Evolutionary conservation across 345 rosid species (phyloP), one percentile per base, ranked within the genome.

Genomic region (Ceriops zippeliana): DNA sequence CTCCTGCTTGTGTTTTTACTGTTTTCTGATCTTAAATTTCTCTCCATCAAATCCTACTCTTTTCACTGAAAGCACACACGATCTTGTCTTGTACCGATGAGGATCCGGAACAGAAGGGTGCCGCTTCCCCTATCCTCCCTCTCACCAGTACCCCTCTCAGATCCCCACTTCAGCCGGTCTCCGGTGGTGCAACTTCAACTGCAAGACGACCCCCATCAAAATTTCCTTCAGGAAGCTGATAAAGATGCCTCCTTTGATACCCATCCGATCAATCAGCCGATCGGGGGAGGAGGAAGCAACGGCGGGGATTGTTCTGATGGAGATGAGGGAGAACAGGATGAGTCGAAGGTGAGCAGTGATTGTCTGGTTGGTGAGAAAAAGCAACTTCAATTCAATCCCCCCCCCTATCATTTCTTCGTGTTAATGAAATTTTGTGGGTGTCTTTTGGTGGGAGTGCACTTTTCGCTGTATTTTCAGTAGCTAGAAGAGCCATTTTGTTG

Each of bases 81-180:
- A 56, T 49, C 31, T 65, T 54, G 5, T n/a, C 27, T 69, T 72
- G 68, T 71, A 70, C 71, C 76, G 72, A 95, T 95, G 99, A 95
- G 99, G 86, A 95, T 95, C 90, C 86, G 99, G 69, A 90, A 91
- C 70, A 85, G 97, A 74, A 83, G 81, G 77, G 86, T 74, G 20
- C 96, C 88, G 35, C 82, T 89, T 26, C 89, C 98, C 38, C 83
- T 91, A 22, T 86, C 97, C 3, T 84, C 93, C 57, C 85, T 89
- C 10, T 86, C 90, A 32, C 98, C 96, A 32, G 79, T 87, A 7
- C 91, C 91, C 65, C 76, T 89, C 60, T 83, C 95, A 87, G 96
- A 90, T 91, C 95, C 87, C 90, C 80, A 79, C 81, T 78, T 64
- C 35, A 71, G 67, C 83, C 71, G 72, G 28, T 62, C 83, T 61